These are phyloP conservation scores for Fusarium neocosmosporiellum DNA, from an alignment of 2,329 filamentous ascomycete species.

Conservation along the genomic window DNA sequence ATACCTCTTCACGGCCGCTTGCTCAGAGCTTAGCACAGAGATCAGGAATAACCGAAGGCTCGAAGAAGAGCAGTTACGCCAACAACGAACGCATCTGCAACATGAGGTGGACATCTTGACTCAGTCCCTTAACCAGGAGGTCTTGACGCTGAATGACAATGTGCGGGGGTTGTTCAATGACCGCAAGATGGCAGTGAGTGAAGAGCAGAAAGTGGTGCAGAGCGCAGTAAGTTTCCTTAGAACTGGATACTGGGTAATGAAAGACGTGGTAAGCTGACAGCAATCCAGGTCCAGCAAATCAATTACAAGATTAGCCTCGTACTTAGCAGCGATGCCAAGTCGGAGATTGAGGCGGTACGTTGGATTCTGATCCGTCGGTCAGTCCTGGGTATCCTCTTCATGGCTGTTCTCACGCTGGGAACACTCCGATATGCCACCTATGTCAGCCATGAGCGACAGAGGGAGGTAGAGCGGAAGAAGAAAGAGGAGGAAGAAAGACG, in stretches of 20 bases:
- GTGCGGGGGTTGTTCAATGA: constrained; percentile 98
- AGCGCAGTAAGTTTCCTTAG: constrained; percentile 69
- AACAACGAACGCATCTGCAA: constrained; percentile 86
- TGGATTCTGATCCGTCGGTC: constrained; percentile 82
- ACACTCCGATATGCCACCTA: constrained; percentile 71
- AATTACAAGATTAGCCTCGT: constrained; percentile 96
- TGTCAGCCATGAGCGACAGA: constrained; percentile 61
- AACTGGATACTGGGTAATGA: too few relatives aligned
- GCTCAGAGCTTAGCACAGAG: constrained; percentile 90
- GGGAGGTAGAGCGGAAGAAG: constrained; percentile 56
- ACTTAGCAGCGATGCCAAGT: constrained; percentile 90
- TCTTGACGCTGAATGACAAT: constrained; percentile 84
- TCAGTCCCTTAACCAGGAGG: constrained; percentile 87
- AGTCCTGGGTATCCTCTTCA: constrained; percentile 73
- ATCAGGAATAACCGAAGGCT: constrained; percentile 81
- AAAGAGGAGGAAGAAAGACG: constrained; percentile 57
- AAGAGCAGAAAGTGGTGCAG: constrained; percentile 88
- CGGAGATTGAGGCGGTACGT: constrained; percentile 88
- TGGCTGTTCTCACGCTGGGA: constrained; percentile 70
- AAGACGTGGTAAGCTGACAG: constrained; percentile 15
- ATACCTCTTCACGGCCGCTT: constrained; percentile 94
- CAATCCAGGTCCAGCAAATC: constrained; percentile 82
- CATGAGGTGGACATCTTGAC: constrained; percentile 94
- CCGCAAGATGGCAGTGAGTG: constrained; percentile 88
- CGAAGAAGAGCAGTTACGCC: constrained; percentile 83